Percentiles rank a stretch among this genome's conserved stretches.
phyloP scores from a whole-genome alignment of 2,329 filamentous ascomycete species.

The Xylaria sp. region DNA sequence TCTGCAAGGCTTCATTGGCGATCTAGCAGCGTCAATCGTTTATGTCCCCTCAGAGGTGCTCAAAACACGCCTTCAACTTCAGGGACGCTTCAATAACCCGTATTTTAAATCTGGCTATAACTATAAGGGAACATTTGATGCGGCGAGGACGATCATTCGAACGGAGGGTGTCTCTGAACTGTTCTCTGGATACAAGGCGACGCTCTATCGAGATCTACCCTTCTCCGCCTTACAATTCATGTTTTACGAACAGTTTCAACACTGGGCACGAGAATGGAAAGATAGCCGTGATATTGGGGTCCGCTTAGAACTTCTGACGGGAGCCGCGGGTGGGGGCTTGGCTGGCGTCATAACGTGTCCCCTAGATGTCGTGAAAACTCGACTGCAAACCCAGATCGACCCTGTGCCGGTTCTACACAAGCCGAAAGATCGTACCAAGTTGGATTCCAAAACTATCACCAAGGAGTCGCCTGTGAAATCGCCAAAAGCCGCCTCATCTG shows the following conservation, averaged over 20 bases:
- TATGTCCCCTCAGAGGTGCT: conserved; percentile 98
- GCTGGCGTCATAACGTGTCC: conserved; percentile 95
- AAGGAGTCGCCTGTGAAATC: conserved; percentile 36
- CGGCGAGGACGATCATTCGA: conserved; percentile 81
- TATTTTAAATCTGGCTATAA: conserved; percentile 95
- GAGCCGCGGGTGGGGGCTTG: conserved; percentile 86
- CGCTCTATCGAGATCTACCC: conserved; percentile 89
- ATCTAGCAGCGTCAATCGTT: conserved; percentile 87
- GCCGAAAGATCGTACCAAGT: conserved; percentile 33
- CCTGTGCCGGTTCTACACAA: conserved; percentile 41
- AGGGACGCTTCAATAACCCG: conserved; percentile 94
- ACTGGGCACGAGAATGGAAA: conserved; percentile 78
- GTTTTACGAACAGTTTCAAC: conserved; percentile 95
- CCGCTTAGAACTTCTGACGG: conserved; percentile 84
- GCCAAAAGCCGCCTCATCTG: conserved; percentile 38
- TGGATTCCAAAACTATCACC: conserved; percentile 35
- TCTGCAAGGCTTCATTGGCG: conserved; percentile 80
- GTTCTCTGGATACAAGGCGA: conserved; percentile 97
- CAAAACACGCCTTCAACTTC: conserved; percentile 94
- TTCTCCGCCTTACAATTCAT: conserved; percentile 97
- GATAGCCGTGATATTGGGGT: conserved; percentile 84
- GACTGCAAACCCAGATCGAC: conserved; percentile 88
- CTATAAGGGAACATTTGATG: conserved; percentile 85
- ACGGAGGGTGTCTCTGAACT: conserved; percentile 83
- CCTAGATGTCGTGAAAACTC: conserved; percentile 95